Evolutionary conservation across 2,329 filamentous ascomycete species (phyloP).

Genomic region (Rachicladosporium sp.): DNA sequence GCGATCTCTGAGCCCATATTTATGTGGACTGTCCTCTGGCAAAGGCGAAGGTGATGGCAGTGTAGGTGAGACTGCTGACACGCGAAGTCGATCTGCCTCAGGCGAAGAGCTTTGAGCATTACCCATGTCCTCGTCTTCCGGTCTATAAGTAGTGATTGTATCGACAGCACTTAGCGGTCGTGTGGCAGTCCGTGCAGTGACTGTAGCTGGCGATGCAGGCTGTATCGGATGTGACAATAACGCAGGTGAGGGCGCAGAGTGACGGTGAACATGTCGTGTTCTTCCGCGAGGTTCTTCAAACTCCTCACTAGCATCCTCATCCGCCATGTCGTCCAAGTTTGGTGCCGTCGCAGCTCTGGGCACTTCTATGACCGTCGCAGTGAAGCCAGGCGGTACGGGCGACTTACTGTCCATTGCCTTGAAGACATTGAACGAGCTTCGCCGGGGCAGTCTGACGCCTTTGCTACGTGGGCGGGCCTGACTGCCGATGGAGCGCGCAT

Average conservation of each 20-base stretch:
- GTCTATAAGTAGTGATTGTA: constrained; percentile 10
- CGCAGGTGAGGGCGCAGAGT: constrained; percentile 8
- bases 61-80: constrained; percentile 16
- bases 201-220: constrained; percentile 15
- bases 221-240: constrained; percentile 7
- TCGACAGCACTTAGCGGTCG: constrained; percentile 16
- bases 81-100: constrained; percentile 4
- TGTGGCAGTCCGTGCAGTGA: constrained; percentile 12
- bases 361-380: constrained; percentile 10
- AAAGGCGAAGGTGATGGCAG: constrained; percentile 21
- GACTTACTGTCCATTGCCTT: constrained; percentile 18
- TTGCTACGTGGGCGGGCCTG: constrained; percentile 12
- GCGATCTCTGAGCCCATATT: constrained; percentile 22
- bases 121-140: constrained; percentile 3
- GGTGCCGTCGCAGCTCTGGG: constrained; percentile 6
- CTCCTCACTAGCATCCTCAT: constrained; percentile 1
- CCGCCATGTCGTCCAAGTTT: constrained; percentile 4
- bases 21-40: constrained; percentile 23
- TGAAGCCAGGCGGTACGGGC: constrained; percentile 13
- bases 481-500: constrained; percentile 15
- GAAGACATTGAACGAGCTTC: constrained; percentile 21
- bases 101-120: background rate
- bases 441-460: constrained; percentile 13
- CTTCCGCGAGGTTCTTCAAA: constrained; percentile 3
- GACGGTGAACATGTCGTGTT: constrained; percentile 6